Evolutionary conservation across 1,284 basidiomycete genomes (phyloP), one percentile per base, ranked within the genome.

Genomic region (Cryptococcus sp.): DNA sequence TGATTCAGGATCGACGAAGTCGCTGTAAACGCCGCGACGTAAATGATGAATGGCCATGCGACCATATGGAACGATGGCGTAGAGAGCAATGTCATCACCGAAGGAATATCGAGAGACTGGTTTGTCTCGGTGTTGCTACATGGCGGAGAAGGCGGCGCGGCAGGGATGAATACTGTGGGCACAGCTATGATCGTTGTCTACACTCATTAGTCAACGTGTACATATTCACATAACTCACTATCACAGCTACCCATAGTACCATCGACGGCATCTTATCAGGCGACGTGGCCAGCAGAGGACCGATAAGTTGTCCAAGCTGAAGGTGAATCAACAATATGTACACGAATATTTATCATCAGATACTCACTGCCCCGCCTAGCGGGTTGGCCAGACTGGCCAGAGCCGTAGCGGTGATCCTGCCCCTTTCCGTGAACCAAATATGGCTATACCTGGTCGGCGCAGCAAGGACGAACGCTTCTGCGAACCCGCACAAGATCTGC

Each of bases 31-130:
- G 54, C 47, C 26, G 54, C 54, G 16, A 55, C 54, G 48, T 55
- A 55, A 34, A 55, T 50, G 17, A 55, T 43, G 19, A 55, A 55
- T 38, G 54, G 54, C 54, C 54, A 55, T 7, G 54, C 54, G 26
- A 55, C 46, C 13, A 55, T 19, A 43, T 55, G 54, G 41, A 55
- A 55, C 4, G 54, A 41, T 5, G 48, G 20, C 20, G 40, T 55
- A 6, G n/a, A 25, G 26, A 55, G 44, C 44, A 55, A 40, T 1
- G 13, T 16, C 43, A 26, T 43, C 11, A 55, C 13, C 3, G 46
- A 45, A 5, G 26, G 8, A 3, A 55, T 6, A 25, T 41, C 25
- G 16, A 55, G 48, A 10, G 48, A 38, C 34, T 47, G 38, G 19
- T 55, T 43, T 5, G 43, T 40, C 29, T 50, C 44, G 5, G 54